Base-by-base conservation (phyloP, 1,284 basidiomycete genomes). In the Boletus semigastroideus region DNA sequence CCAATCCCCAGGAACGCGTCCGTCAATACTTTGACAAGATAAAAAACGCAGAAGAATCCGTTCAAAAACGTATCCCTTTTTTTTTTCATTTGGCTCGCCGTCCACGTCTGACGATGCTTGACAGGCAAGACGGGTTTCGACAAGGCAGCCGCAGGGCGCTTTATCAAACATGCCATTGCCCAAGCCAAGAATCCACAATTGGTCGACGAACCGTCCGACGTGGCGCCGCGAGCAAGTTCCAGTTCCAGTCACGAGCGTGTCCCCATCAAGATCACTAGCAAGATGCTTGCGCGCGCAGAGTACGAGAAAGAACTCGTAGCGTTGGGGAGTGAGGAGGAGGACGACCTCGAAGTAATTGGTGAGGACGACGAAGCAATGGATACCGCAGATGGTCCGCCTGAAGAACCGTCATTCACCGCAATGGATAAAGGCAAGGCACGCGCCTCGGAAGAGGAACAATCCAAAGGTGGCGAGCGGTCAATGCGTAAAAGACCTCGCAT, bases 111-210 rank as follows among this genome's bases (percentile, higher is more conserved):
- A 55, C 13, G 20, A 28, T 7, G 31, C 13, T 3, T 30, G 19
- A 48, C 38, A 68, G 63, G 52, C 22, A 67, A 56, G 25, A 5
- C 42, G n/a, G 67, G 56, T 2, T 46, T 92, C 46, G 89, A 92
- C 77, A 89, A 86, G 65, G 82, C 72, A 22, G 90, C 86, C n/a
- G 90, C 89, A 5, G 74, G 74, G 44, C 80, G 90, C 30, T 92
- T 92, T 69, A 92, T 92, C 66, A 88, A 86, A 65, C 80, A 89
- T 63, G 90, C 89, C n/a, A 88, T 92, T 48, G 70, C 83, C 0
- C 84, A 87, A 64, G 76, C 76, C n/a, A 72, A 74, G 59, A 69
- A 72, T 55, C 66, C 64, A 27, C 70, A 65, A 49, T 60, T 68
- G 4, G 60, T 66, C 12, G 63, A 64, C 37, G 70, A 72, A 30